Conservation (phyloP, 495 filamentous ascomycete genomes). For the Recurvomyces mirabilis region DNA sequence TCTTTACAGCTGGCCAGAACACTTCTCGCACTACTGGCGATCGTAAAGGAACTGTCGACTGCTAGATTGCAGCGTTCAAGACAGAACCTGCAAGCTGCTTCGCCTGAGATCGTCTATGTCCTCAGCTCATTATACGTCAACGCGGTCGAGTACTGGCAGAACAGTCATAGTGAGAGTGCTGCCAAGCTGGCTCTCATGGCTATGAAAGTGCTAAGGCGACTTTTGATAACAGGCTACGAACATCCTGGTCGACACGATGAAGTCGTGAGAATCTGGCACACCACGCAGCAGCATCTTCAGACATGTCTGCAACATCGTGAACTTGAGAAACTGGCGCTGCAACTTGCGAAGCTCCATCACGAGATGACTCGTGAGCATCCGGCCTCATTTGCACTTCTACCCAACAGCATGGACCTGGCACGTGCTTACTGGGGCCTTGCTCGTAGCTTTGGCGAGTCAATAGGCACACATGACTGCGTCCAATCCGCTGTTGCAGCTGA, state of each 20-base stretch:
- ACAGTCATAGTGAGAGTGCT: conserved; percentile 44
- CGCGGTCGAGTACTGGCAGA: conserved; percentile 61
- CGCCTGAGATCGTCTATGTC: conserved; percentile 69
- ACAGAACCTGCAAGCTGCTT: conserved; percentile 56
- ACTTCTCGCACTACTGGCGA: conserved; percentile 65
- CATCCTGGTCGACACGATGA: conserved; percentile 65
- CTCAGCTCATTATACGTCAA: conserved; percentile 66
- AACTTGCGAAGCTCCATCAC: conserved; percentile 83
- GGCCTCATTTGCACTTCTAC: conserved; percentile 67
- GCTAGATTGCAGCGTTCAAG: conserved; percentile 61
- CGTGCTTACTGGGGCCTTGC: conserved; percentile 75
- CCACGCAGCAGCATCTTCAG: conserved; percentile 59
- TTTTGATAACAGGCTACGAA: conserved; percentile 73
- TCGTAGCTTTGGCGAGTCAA: conserved; percentile 59
- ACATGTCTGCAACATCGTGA: conserved; percentile 45
- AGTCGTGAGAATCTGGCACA: conserved; percentile 65
- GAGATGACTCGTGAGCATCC: conserved; percentile 68
- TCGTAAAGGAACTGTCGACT: conserved; percentile 81
- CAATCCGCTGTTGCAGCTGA: conserved; percentile 12
- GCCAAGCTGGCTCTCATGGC: conserved; percentile 62
- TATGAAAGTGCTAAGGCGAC: conserved; percentile 67
- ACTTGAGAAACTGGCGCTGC: conserved; percentile 75
- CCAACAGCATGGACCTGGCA: conserved; percentile 62
- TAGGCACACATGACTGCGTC: conserved; percentile 39
- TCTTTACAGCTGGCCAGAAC: conserved; percentile 54